Conservation (phyloP, 139 green algal genomes). For the Nannochloris sp. region DNA sequence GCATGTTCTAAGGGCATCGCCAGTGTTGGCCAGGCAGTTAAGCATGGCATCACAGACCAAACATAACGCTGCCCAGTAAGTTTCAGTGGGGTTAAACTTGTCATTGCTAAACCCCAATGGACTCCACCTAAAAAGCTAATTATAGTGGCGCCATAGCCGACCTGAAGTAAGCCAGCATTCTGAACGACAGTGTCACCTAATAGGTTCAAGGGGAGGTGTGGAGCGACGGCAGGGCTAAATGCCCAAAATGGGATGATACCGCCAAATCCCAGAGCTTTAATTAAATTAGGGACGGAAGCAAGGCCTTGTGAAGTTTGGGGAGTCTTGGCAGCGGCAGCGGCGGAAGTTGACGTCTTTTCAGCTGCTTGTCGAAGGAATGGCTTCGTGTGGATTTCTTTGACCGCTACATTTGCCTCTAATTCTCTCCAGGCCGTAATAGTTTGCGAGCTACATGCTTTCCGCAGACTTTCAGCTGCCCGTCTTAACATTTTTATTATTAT, state of each 20-base stretch:
- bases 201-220: not conserved
- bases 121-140: constrained; percentile 83
- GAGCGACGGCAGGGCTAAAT: not conserved
- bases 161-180: constrained; percentile 31
- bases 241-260: not conserved
- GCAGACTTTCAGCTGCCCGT: not conserved
- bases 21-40: constrained; percentile 71
- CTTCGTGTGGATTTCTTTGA: not conserved
- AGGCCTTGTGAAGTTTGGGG: no score
- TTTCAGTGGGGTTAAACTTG: not conserved
- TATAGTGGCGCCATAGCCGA: constrained; percentile 72
- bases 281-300: not conserved
- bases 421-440: no score
- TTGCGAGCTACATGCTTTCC: not conserved
- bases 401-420: not conserved
- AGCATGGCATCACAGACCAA: constrained; percentile 71
- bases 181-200: not conserved
- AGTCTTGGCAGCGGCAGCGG: not conserved
- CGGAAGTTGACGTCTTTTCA: not conserved
- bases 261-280: constrained; percentile 10
- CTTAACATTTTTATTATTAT: not conserved
- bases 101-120: constrained; percentile 85
- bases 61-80: constrained; percentile 47
- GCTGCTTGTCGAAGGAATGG: not conserved
- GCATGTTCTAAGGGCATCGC: constrained; percentile 35